Percentiles rank a stretch among this genome's conserved stretches.
phyloP scores from a whole-genome alignment of 768 basidiomycete species.

The Flagelloscypha sp. region DNA sequence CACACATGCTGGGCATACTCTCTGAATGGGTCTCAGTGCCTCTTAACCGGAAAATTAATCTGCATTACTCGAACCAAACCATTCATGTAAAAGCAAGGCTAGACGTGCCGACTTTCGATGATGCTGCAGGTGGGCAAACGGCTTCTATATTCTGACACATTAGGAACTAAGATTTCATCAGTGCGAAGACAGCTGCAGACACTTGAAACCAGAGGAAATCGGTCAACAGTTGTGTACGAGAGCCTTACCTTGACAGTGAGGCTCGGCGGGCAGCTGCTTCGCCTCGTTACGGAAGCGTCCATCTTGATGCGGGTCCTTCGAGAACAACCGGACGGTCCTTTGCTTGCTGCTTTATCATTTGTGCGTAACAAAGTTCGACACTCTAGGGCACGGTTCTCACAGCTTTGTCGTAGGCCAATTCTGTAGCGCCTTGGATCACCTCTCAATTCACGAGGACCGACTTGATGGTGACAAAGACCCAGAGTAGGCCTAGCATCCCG shows the following conservation, averaged over 20 bases:
- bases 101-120: constrained; percentile 69
- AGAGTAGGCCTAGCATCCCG: too few relatives aligned
- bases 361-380: too few relatives aligned
- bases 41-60: constrained; percentile 51
- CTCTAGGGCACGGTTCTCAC: too few relatives aligned
- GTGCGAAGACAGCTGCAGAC: constrained; percentile 36
- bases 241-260: constrained; percentile 24
- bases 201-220: constrained; percentile 20
- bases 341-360: too few relatives aligned
- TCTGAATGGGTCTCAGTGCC: constrained; percentile 34
- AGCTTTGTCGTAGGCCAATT: too few relatives aligned
- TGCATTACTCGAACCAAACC: constrained; percentile 53
- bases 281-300: constrained; percentile 24
- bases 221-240: constrained; percentile 32
- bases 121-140: constrained; percentile 43
- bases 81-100: constrained; percentile 63
- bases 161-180: too few relatives aligned
- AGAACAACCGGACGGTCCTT: constrained; percentile 35
- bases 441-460: too few relatives aligned
- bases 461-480: too few relatives aligned
- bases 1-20: constrained; percentile 37
- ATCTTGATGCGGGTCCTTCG: constrained; percentile 35
- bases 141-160: too few relatives aligned
- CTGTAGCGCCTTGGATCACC: too few relatives aligned
- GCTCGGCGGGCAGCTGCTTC: constrained; percentile 23